These are phyloP conservation scores for Xylariaceae sp. DNA, from an alignment of 2,329 filamentous ascomycete genomes.

Conservation along the genomic window DNA sequence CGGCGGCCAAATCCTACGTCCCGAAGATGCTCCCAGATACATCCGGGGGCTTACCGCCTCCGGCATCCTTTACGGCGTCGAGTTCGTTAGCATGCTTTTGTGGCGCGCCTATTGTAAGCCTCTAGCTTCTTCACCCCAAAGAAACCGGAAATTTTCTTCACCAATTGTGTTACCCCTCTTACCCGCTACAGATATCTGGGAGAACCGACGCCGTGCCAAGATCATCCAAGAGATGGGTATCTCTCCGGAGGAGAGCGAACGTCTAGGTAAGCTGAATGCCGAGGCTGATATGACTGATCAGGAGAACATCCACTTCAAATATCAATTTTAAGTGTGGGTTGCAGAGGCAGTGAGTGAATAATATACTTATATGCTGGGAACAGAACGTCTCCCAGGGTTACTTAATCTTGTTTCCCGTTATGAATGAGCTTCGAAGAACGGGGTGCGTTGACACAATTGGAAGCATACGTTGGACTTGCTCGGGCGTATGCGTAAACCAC, in stretches of 20 bases:
- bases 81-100: slow-evolving; percentile 35
- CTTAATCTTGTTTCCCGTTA: too few relatives aligned
- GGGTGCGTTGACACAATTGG: too few relatives aligned
- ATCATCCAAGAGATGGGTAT: slow-evolving; percentile 35
- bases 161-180: not conserved
- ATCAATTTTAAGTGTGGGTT: slow-evolving; percentile 18
- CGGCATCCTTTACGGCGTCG: slow-evolving; percentile 36
- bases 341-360: too few relatives aligned
- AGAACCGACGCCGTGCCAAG: slow-evolving; percentile 36
- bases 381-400: too few relatives aligned
- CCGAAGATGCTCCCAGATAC: slow-evolving; percentile 30
- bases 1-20: slow-evolving; percentile 35
- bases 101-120: slow-evolving; percentile 40
- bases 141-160: too few relatives aligned
- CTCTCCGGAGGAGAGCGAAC: slow-evolving; percentile 36
- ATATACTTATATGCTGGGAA: too few relatives aligned
- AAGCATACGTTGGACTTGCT: too few relatives aligned
- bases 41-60: slow-evolving; percentile 34
- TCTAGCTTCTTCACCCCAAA: not conserved
- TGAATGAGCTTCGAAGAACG: too few relatives aligned
- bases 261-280: slow-evolving; percentile 37
- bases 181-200: slow-evolving; percentile 38
- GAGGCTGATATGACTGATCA: slow-evolving; percentile 35
- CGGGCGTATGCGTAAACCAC: too few relatives aligned
- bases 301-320: slow-evolving; percentile 32